Base-by-base conservation (phyloP, 768 basidiomycete species). In the Dendrothele bispora region DNA sequence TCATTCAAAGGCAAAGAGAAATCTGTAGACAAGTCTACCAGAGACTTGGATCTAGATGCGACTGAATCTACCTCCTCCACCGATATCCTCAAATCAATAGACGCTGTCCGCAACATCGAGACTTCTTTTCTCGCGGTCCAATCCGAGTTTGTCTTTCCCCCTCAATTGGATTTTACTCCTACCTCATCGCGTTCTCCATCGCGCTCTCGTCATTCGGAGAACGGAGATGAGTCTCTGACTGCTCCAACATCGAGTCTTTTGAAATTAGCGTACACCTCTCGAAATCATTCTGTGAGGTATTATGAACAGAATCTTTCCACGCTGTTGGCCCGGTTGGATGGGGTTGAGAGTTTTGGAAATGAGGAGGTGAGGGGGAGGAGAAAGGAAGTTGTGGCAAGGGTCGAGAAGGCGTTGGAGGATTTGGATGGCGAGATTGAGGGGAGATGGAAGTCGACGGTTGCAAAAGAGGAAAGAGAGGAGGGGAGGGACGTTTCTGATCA, bases 301-400 rank as follows among this genome's bases (percentile, higher is more conserved):
- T 83, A 85, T 63, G 79, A 83, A 54, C 75, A 86, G 54, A 73
- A 76, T 17, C 65, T 88, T n/a, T 72, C 72, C 42, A 65, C 71
- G 32, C 69, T 90, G 21, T 64, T 90, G 17, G 57, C 70, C 10
- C 68, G 73, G 50, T 70, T 88, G 21, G 87, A 89, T 55, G 73
- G 70, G 1, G 70, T 89, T 24, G 74, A 82, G 26, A 84, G 82
- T 52, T 72, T 69, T 40, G 87, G 86, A 3, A 79, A 83, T 51
- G 69, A 68, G 21, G 68, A 60, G 8, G 67, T 90, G 37, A 61
- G 86, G 39, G 62, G 62, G 18, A 65, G 55, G 45, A 61, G 87
- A 53, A 85, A 80, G 65, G 71, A 71, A 37, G 69, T 82, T 7
- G 86, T 87, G 14, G 58, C 55, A 12, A 58, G 55, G 41, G 77